A percentile compares a stretch with the other conserved stretches of the same genome.
phyloP scores from a whole-genome alignment of 106 monocot genomes.

The Acorus gramineus region DNA sequence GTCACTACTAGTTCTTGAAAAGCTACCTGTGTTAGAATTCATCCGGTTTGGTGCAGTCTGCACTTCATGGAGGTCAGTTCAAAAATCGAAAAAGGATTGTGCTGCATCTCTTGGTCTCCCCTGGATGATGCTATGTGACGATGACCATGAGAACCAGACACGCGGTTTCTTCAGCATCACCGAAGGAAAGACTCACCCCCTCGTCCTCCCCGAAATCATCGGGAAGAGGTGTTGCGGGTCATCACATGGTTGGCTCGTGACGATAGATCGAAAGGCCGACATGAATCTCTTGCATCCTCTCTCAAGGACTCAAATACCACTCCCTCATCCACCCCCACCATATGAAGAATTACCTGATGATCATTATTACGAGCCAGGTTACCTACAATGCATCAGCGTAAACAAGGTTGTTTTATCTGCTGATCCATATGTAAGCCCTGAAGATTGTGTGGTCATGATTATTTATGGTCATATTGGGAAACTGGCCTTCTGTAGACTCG shows the following conservation, averaged over 20 bases:
- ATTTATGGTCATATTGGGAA: neutral
- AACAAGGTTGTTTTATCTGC: neutral
- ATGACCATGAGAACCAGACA: neutral
- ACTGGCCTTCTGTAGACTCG: neutral
- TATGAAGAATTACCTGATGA: neutral
- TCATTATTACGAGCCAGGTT: neutral
- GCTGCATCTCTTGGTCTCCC: neutral
- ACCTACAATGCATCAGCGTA: neutral
- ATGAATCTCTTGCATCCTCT: neutral
- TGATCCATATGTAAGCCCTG: neutral
- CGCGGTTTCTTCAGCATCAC: neutral
- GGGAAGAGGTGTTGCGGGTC: neutral
- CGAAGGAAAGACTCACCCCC: neutral
- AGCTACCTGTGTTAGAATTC: neutral
- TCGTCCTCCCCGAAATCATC: neutral
- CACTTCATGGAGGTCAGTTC: neutral
- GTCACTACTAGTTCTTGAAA: neutral
- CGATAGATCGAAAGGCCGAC: neutral
- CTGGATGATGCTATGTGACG: neutral
- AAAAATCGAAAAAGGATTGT: neutral
- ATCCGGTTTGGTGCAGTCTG: neutral
- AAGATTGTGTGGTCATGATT: neutral
- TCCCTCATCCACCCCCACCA: neutral
- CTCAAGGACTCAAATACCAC: neutral
- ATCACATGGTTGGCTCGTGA: neutral